Evolutionary conservation across 192 early-diverging fungal species (phyloP).

Genomic region (Backusella luteola): DNA sequence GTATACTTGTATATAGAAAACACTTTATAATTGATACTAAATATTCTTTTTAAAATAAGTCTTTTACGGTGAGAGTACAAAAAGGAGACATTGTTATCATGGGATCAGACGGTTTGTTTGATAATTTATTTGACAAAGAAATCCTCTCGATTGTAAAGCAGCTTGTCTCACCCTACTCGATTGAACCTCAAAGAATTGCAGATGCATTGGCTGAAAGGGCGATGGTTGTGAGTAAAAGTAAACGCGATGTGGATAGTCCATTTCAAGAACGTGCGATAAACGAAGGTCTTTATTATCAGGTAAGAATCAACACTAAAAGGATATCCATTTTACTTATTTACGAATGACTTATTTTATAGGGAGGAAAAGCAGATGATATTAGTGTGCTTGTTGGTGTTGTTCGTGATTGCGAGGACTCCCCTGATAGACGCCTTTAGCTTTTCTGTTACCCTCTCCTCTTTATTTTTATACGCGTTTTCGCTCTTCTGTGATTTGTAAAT

Average conservation of each 20-base stretch:
- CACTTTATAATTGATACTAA: too few species aligned
- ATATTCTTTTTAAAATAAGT: neutral
- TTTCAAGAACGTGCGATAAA: slow-evolving; percentile 92
- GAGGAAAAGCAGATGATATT: slow-evolving; percentile 96
- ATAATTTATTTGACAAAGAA: slow-evolving; percentile 98
- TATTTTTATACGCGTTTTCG: too few species aligned
- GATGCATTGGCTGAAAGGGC: slow-evolving; percentile 77
- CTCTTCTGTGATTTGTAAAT: neutral
- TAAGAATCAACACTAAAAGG: neutral
- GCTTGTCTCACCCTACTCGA: neutral
- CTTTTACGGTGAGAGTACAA: slow-evolving; percentile 79
- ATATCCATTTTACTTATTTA: slow-evolving; percentile 13
- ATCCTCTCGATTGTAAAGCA: slow-evolving; percentile 54
- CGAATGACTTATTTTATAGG: slow-evolving; percentile 45
- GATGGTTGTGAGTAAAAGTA: slow-evolving; percentile 76
- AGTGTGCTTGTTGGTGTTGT: slow-evolving; percentile 86
- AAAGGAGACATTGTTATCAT: slow-evolving; percentile 93
- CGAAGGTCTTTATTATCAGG: slow-evolving; percentile 69
- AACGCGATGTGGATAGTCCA: slow-evolving; percentile 68
- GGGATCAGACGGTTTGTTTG: slow-evolving; percentile 94
- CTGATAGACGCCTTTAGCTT: neutral
- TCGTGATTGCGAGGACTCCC: slow-evolving; percentile 32
- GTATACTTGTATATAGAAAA: too few species aligned
- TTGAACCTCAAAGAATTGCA: slow-evolving; percentile 77
- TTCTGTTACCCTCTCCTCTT: neutral